Base-by-base conservation (phyloP, 2,329 filamentous ascomycete genomes). In the Colletotrichum lupini region DNA sequence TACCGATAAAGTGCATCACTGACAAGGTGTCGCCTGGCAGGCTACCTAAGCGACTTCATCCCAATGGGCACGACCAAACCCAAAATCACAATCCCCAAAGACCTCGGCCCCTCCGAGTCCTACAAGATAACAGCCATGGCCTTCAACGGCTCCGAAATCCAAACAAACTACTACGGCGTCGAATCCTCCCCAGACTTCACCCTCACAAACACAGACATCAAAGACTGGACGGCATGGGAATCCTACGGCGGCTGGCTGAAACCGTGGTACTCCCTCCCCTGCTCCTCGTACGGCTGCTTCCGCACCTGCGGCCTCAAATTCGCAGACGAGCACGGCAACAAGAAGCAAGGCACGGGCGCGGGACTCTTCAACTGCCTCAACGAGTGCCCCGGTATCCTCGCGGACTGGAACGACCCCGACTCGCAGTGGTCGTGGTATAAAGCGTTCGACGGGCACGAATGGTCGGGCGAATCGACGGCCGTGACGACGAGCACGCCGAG, bases 281-380 rank as follows among this genome's bases (percentile, higher is more conserved):
- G 60, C 67, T 59, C 60, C 9, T 69, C 67, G 28, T 63, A 63
- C 58, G 5, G 22, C 26, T 68, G 67, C 59, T 68, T 14, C 59
- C 58, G 67, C 59, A 63, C 58, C 19, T 68, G 67, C 58, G 67
- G 67, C 37, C 67, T 68, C 9, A 63, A 46, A 12, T 68, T 57
- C 32, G 60, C 67, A 32, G 67, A 68, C 52, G 52, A 53, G 6
- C 14, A 68, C 2, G 58, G 67, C 32, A 68, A 68, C n/a, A 63
- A 32, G 58, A 62, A 46, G 24, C 58, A 56, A 19, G 58, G 67
- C 58, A 68, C 67, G 30, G 67, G 19, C 1, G 58, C 67, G 0
- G 67, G 24, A 7, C 35, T 68, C 9, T 68, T 24, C 67, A 11
- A 68, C 32, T 68, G 67, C 24, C 58, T 68, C 12, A 68, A 68